These are phyloP conservation scores for Senecio squalidus DNA, from an alignment of 140 eudicot species.

Conservation along the genomic window DNA sequence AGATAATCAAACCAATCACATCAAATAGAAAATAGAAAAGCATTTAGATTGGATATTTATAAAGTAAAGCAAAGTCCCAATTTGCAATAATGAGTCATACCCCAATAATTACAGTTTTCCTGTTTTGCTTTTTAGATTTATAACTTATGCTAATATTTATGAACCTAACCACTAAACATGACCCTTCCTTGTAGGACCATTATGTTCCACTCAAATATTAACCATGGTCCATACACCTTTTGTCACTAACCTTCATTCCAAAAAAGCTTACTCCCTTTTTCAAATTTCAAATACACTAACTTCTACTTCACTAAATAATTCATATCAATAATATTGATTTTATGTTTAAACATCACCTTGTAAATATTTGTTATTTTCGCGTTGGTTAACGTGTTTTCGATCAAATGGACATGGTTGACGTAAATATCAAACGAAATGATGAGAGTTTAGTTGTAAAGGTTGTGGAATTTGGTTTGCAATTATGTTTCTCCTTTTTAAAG, in stretches of 20 bases:
- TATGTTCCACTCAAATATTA: slow-evolving; percentile 8
- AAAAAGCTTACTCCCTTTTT: neutral
- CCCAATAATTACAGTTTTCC: neutral
- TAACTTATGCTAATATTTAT: neutral
- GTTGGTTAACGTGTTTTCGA: neutral
- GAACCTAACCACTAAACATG: slow-evolving; percentile 4
- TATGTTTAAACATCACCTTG: too few relatives aligned
- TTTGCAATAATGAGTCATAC: slow-evolving; percentile 16
- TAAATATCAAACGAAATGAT: slow-evolving; percentile 1
- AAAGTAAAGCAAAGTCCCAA: neutral
- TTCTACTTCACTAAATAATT: too few relatives aligned
- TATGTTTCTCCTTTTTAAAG: neutral
- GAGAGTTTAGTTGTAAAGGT: slow-evolving; percentile 13
- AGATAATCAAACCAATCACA: slow-evolving; percentile 12
- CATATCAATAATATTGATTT: too few relatives aligned
- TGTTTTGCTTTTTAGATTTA: neutral
- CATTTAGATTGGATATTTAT: neutral
- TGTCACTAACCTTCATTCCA: slow-evolving; percentile 12
- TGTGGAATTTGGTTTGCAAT: neutral
- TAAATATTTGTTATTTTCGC: neutral
- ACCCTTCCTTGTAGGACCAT: slow-evolving; percentile 10
- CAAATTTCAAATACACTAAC: neutral
- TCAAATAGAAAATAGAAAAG: slow-evolving; percentile 4
- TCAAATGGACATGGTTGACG: neutral
- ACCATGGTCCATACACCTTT: slow-evolving; percentile 1